Percentiles rank a stretch among this genome's conserved stretches.
Evolutionary conservation across 345 rosid species (phyloP).

Genomic region (Euphorbia peplus): DNA sequence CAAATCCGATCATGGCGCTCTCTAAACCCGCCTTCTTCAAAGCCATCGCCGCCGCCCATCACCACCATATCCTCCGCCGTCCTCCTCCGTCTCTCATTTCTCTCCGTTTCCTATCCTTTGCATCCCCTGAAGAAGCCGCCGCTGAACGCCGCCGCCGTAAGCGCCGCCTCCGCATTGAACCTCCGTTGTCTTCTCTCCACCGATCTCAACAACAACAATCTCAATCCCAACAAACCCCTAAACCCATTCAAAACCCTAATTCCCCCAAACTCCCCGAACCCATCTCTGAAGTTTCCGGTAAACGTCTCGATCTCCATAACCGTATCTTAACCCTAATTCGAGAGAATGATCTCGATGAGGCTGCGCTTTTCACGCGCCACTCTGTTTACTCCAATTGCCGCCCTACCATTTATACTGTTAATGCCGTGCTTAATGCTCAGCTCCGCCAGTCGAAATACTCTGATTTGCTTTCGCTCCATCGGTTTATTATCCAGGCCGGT

Average conservation of each 20-base stretch:
- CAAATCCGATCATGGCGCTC: slow-evolving; percentile 10
- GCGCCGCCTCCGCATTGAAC: slow-evolving; percentile 81
- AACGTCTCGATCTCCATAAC: slow-evolving; percentile 83
- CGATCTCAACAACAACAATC: slow-evolving; percentile 52
- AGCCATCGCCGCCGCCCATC: slow-evolving; percentile 34
- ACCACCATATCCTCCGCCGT: slow-evolving; percentile 24
- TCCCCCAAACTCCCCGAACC: slow-evolving; percentile 83
- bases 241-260: slow-evolving; percentile 78
- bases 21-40: slow-evolving; percentile 48
- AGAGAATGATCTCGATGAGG: slow-evolving; percentile 81
- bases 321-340: slow-evolving; percentile 64
- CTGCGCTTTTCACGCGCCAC: slow-evolving; percentile 84
- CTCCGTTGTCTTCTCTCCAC: slow-evolving; percentile 61
- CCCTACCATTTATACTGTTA: slow-evolving; percentile 81
- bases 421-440: slow-evolving; percentile 78
- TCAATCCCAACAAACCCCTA: slow-evolving; percentile 34
- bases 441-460: slow-evolving; percentile 75
- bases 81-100: slow-evolving; percentile 18
- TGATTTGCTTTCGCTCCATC: slow-evolving; percentile 68
- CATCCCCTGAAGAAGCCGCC: slow-evolving; percentile 82
- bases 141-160: slow-evolving; percentile 90
- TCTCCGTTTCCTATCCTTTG: slow-evolving; percentile 59
- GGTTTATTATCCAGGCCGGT: slow-evolving; percentile 77
- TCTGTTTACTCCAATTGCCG: slow-evolving; percentile 91
- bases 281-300: slow-evolving; percentile 60